phyloP scores from a whole-genome alignment of 768 basidiomycete species.

The Mycena rosella region DNA sequence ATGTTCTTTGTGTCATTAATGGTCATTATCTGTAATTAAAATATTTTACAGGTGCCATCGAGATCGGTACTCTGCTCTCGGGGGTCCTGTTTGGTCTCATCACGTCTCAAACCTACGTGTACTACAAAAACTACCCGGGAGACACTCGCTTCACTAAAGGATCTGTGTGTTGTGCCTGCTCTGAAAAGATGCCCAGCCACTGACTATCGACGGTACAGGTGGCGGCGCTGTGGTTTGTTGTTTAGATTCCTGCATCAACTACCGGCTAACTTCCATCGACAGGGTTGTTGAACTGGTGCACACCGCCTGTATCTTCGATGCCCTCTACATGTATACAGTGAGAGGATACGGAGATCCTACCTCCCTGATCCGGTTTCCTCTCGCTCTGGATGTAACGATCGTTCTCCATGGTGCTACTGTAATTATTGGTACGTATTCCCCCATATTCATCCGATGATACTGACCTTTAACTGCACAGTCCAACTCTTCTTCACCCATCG shows the following conservation, averaged over 20 bases:
- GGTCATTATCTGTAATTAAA: too few species aligned
- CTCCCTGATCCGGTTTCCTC: conserved; percentile 10
- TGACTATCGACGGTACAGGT: neutral
- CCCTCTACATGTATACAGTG: conserved; percentile 21
- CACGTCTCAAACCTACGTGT: conserved; percentile 19
- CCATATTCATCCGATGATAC: neutral
- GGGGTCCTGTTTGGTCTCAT: conserved; percentile 25
- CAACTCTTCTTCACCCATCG: conserved; percentile 24
- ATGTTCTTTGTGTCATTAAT: neutral
- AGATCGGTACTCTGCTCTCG: conserved; percentile 21
- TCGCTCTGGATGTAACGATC: conserved; percentile 16
- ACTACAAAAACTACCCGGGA: conserved; percentile 17
- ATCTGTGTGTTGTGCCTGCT: neutral
- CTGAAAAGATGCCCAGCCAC: neutral
- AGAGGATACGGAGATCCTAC: conserved; percentile 6
- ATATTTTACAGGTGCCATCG: conserved; percentile 5
- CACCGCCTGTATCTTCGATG: conserved; percentile 21
- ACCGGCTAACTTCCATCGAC: neutral
- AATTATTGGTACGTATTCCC: conserved; percentile 4
- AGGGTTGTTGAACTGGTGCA: conserved; percentile 19
- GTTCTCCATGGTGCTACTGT: conserved; percentile 20
- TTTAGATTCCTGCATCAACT: neutral
- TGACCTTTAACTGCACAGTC: neutral
- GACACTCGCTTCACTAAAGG: conserved; percentile 10
- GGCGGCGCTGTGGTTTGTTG: neutral